Conservation (phyloP, 805 yeast species). For the Candida sithepensis region DNA sequence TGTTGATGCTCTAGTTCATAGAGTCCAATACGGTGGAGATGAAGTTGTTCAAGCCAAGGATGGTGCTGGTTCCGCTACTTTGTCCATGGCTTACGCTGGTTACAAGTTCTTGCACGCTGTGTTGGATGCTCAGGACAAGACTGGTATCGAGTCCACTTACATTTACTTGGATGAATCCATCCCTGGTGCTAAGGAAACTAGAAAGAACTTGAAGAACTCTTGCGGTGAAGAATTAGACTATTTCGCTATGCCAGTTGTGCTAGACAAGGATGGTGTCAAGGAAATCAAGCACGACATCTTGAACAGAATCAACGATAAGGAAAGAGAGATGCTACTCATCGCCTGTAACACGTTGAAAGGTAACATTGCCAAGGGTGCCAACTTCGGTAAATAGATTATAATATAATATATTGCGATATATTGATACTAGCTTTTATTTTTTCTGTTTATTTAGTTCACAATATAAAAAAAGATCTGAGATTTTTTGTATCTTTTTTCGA, state of each 20-base stretch:
- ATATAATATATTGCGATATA: neutral
- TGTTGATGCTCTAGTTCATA: conserved; percentile 61
- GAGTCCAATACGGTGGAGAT: conserved; percentile 95
- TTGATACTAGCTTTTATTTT: neutral
- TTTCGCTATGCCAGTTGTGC: conserved; percentile 61
- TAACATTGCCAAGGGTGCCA: conserved; percentile 58
- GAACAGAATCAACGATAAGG: conserved; percentile 45
- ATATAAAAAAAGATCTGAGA: neutral
- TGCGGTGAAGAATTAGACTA: conserved; percentile 33
- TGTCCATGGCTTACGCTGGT: conserved; percentile 93
- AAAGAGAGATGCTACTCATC: conserved; percentile 49
- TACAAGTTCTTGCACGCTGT: conserved; percentile 66
- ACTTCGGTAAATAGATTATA: conserved; percentile 6
- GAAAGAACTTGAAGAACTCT: conserved; percentile 36
- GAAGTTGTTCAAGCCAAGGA: conserved; percentile 92
- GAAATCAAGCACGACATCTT: conserved; percentile 54
- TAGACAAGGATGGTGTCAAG: conserved; percentile 52
- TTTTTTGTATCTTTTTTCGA: too few species aligned
- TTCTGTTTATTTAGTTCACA: conserved; percentile 1
- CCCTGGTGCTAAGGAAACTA: conserved; percentile 50
- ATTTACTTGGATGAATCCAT: conserved; percentile 50
- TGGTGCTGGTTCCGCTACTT: conserved; percentile 92
- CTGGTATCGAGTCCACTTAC: conserved; percentile 61
- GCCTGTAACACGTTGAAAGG: conserved; percentile 51
- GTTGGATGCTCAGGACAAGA: conserved; percentile 61